Base-by-base conservation (phyloP, 2,329 filamentous ascomycete species). In the Tolypocladium guangdongense region DNA sequence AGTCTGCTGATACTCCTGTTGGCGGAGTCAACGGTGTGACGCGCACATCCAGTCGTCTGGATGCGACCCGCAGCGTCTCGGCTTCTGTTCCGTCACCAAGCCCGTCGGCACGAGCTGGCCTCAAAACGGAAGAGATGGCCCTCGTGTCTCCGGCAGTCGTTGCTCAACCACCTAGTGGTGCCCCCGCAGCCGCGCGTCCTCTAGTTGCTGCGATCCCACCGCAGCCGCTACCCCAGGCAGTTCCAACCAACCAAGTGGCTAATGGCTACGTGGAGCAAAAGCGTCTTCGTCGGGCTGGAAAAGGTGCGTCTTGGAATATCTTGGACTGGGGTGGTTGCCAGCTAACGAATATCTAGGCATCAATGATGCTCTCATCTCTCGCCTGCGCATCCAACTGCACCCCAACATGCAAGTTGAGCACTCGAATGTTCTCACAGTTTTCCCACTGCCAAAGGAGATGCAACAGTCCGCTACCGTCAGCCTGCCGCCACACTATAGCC, bases 381-480 rank as follows among this genome's bases (percentile, higher is more conserved):
- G 80, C 51, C 71, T 92, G 27, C 80, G 78, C 39, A 71, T 91
- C 18, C 76, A 78, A 53, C 85, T 85, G 8, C 87, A 92, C 63
- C 84, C 86, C 1, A 78, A 77, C 12, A 74, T 90, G 43, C 80
- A 80, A 50, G 67, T 83, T 2, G 73, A 82, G 10, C 78, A 79
- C 30, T 82, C 81, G 30, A 83, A 86, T 64, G 72, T 79, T 36
- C 72, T 88, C 52, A 78, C 81, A 37, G 72, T 95, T 35, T 75
- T 78, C 2, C 84, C 90, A 4, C 83, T 85, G 51, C 72, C 81
- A 7, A 80, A 77, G 20, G 77, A 86, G 61, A 78, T 82, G 32
- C 82, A 88, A 54, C 86, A 92, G 61, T 88, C 84, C 5, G 74
- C 87, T 43, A 87, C 88, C 7, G 73, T 93, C 53, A 85, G 83